Evolutionary conservation across 352 stramenopile species (phyloP), one percentile per base, ranked within the genome.

Genomic region (Pythium insidiosum): DNA sequence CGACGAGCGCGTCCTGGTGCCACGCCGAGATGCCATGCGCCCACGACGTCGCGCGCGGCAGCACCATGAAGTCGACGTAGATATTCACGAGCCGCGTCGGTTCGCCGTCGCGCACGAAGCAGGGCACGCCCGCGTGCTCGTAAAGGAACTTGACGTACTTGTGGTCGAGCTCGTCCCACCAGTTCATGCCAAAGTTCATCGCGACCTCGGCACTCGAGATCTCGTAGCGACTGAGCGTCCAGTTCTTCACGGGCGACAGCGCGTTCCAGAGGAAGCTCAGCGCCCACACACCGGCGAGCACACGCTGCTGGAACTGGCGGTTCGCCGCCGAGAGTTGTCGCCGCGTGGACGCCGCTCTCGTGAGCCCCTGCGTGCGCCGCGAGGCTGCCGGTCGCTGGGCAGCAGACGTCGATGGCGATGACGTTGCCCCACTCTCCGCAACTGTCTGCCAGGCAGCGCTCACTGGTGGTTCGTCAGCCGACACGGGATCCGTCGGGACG

Each of bases 1-100:
- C 41, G 6, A 28, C 30, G 15, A 39, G 19, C 16, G 29, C n/a
- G 30, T 48, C 41, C 5, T 48, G 26, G 30, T 48, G 41, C 26
- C 18, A 28, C 6, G 5, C n/a, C 4, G 6, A 25, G 26, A 48
- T 26, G 5, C 26, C 26, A 18, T 38, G 7, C 6, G 41, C 41
- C 41, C 41, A 48, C 24, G 9, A 16, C 9, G 20, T 28, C 16
- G 41, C n/a, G 5, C 22, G 16, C 12, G 26, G 41, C n/a, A 48
- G 31, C 5, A 48, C 26, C 41, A 39, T 39, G 28, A 48, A 29
- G 21, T 48, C 41, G 21, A 48, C 16, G 41, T 48, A 48, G n/a
- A 48, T 16, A 21, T 48, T 48, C 25, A 48, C 10, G 15, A 48
- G 16, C 10, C 41, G 41, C 16, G 30, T 37, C 19, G 26, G n/a